Conservation (phyloP, 2,329 filamentous ascomycete genomes). For the Neofusicoccum sp. region DNA sequence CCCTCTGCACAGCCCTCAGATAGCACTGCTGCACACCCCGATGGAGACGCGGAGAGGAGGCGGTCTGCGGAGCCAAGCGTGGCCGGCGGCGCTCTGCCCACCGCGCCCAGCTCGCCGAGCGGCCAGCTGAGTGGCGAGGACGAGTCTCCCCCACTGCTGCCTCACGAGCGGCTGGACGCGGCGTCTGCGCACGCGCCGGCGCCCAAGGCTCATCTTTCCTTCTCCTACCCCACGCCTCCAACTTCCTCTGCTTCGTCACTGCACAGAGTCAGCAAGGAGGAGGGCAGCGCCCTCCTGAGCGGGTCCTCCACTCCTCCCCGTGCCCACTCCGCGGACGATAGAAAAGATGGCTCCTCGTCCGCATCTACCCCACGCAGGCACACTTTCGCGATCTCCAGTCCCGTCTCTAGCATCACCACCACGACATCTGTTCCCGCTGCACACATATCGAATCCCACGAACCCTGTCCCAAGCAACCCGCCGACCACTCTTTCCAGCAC, state of each 20-base stretch:
- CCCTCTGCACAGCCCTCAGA: constrained; percentile 32
- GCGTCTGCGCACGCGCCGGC: constrained; percentile 9
- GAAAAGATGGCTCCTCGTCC: constrained; percentile 28
- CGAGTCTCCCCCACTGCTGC: constrained; percentile 37
- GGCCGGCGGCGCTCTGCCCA: constrained; percentile 29
- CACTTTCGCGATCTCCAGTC: constrained; percentile 46
- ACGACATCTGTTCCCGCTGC: constrained; percentile 65
- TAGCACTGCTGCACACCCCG: constrained; percentile 22
- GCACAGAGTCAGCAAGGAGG: constrained; percentile 29
- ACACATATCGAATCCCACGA: constrained; percentile 70
- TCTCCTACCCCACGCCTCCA: constrained; percentile 45
- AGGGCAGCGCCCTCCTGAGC: constrained; percentile 23
- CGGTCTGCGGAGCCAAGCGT: not conserved
- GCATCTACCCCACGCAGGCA: constrained; percentile 32
- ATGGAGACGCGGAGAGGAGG: not conserved
- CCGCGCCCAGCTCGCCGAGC: constrained; percentile 38
- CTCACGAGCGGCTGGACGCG: constrained; percentile 34
- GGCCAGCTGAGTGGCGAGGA: constrained; percentile 22
- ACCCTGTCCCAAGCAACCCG: constrained; percentile 44
- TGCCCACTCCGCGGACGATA: constrained; percentile 26
- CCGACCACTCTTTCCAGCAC: constrained; percentile 58
- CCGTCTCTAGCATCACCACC: constrained; percentile 67
- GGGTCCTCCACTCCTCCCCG: constrained; percentile 28
- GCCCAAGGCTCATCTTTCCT: constrained; percentile 25
- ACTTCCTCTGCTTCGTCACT: constrained; percentile 45